These are phyloP conservation scores for Casuarina glauca DNA, from an alignment of 306 rosid genomes.

Conservation along the genomic window DNA sequence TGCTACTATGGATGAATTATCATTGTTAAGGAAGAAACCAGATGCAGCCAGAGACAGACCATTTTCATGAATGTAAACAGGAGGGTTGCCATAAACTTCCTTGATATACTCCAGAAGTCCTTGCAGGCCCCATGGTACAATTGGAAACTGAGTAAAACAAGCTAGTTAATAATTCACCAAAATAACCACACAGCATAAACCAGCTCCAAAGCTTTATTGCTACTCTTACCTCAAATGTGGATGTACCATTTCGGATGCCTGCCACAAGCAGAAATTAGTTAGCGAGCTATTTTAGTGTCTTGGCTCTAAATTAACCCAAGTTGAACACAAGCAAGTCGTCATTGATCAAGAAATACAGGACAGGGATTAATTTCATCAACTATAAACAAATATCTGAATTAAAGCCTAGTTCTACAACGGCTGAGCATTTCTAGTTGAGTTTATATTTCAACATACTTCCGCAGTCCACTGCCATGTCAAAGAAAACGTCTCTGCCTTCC, in stretches of 20 bases:
- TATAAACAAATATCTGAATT: neutral
- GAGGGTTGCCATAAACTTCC: conserved; percentile 42
- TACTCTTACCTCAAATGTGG: conserved; percentile 27
- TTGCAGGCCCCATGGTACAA: conserved; percentile 31
- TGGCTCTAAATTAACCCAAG: no score
- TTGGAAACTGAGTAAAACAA: conserved; percentile 35
- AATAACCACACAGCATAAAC: neutral
- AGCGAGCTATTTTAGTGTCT: no score
- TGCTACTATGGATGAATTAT: no score
- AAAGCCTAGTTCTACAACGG: no score
- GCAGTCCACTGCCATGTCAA: conserved; percentile 35
- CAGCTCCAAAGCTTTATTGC: neutral
- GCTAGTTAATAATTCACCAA: neutral
- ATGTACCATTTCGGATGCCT: neutral
- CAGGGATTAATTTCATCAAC: neutral
- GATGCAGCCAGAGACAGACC: conserved; percentile 24
- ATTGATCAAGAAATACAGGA: no score
- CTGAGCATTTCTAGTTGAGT: no score
- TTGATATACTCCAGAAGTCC: conserved; percentile 32
- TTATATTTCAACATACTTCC: conserved; percentile 12
- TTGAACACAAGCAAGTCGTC: no score
- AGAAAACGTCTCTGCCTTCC: conserved; percentile 27
- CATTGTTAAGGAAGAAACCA: no score
- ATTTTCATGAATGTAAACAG: conserved; percentile 55
- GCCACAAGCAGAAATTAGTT: neutral